Conservation (phyloP, 345 rosid genomes). For the Corchorus capsularis region DNA sequence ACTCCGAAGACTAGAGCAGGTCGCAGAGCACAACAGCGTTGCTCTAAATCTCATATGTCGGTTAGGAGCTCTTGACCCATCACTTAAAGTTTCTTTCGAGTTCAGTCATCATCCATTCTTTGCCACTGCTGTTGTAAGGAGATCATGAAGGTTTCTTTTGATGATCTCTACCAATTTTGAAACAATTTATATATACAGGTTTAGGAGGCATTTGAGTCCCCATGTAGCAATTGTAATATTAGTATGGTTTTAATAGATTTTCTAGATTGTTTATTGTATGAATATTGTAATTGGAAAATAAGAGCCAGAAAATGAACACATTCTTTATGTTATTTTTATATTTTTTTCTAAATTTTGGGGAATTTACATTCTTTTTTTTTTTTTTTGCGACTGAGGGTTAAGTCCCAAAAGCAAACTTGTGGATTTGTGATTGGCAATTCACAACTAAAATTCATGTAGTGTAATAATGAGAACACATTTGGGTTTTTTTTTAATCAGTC, state of each 20-base stretch:
- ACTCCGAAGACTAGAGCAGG: conserved; percentile 74
- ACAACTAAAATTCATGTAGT: too few relatives aligned
- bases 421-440: too few relatives aligned
- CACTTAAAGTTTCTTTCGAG: conserved; percentile 88
- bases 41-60: conserved; percentile 68
- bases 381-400: too few relatives aligned
- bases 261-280: conserved; percentile 18
- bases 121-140: conserved; percentile 82
- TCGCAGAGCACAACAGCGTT: conserved; percentile 85
- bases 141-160: conserved; percentile 54
- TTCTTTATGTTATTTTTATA: background rate
- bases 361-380: too few relatives aligned
- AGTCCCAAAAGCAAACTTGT: too few relatives aligned
- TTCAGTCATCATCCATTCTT: conserved; percentile 85
- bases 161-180: conserved; percentile 42
- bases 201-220: conserved; percentile 22
- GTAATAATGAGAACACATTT: too few relatives aligned
- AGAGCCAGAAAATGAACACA: background rate
- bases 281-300: conserved; percentile 25
- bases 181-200: conserved; percentile 13
- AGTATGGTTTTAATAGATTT: conserved; percentile 9
- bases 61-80: conserved; percentile 59
- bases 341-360: background rate
- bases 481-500: too few relatives aligned
- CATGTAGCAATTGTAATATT: conserved; percentile 42